Evolutionary conservation across 352 stramenopile genomes (phyloP), one percentile per base, ranked within the genome.

Genomic region (Pythium periplocum): DNA sequence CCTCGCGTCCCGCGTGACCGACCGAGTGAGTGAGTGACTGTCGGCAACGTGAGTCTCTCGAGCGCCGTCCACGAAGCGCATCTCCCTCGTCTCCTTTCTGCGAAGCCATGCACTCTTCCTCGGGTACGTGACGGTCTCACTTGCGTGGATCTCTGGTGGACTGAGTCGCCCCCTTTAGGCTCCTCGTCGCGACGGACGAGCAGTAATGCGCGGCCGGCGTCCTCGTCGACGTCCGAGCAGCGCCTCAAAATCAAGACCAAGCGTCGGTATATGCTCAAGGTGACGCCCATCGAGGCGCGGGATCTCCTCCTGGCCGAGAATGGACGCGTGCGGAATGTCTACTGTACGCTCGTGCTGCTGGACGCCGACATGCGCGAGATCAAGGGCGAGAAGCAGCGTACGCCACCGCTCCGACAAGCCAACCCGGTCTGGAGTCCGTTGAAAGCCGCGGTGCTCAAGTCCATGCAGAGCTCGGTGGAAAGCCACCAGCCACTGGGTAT

Each of bases 381-480:
- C 58, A 89, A 89, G 55, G 84, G 84, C 48, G 84, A 94, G 67
- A 94, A 94, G 62, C 81, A 91, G 60, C 81, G 84, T 48, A 94
- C 84, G 48, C 84, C 84, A 1, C 66, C 77, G 4, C 51, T 92
- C 55, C 66, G 75, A 0, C 66, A 85, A 39, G 30, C 61, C 4
- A 81, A 80, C 45, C 84, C 84, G 2, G 78, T 94, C 4, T 94
- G 84, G 84, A 92, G 81, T 57, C 84, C 84, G 32, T 68, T 92
- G 10, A 94, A 94, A 59, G 73, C 78, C 1, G 75, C 84, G 0
- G 82, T 94, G 45, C 61, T 94, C 53, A 82, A 78, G 17, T 90
- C 78, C 1, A 78, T 92, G 52, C 81, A 92, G 64, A 90, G 78
- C 55, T 61, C 64, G 41, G 64, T 88, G 31, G 84, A 94, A 62